Base-by-base conservation (phyloP, 768 basidiomycete genomes). In the Coprinopsis marcescibilis region DNA sequence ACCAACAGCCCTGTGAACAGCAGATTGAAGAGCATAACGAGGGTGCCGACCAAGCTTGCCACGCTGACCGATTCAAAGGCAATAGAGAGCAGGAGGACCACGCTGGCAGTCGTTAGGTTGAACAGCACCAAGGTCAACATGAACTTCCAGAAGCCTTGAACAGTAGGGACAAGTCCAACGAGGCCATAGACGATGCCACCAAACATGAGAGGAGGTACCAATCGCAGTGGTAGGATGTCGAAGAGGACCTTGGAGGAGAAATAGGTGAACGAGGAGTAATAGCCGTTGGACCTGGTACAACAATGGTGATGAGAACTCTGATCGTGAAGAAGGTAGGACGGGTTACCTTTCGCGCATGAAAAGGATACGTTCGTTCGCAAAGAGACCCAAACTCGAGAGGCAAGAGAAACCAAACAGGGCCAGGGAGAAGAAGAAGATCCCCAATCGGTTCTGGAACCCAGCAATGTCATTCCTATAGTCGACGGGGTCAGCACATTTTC, bases 1-100 rank as follows among this genome's bases (percentile, higher is more conserved):
- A 99, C 92, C 51, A 98, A 72, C 46, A 98, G 68, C 3, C 96
- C 96, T 4, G 95, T 95, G 65, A 98, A 99, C 49, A 98, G 72
- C 46, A 99, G 97, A 94, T 99, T 99, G 81, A 94, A 97, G 43
- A 99, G 73, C 95, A 99, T 97, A 55, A 96, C 78, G 50, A 98
- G 65, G 3, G 92, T 96, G 24, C 95, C 96, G n/a, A 92, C 79
- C 48, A 98, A 69, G 59, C 89, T 95, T 2, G 94, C 95, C 23
- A 99, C 82, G 45, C 89, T 84, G 26, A 81, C 83, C 61, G 83
- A 89, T 43, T 83, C 79, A 55, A 96, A 88, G 1, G 89, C 81
- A 48, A 98, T 89, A 19, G 91, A 94, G 27, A 99, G 71, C 65
- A 92, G 77, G 3, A 99, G 69, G 17, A 98, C 87, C 32, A 95